Evolutionary conservation across 805 yeast genomes (phyloP).

Genomic region (Candida krabiensis): DNA sequence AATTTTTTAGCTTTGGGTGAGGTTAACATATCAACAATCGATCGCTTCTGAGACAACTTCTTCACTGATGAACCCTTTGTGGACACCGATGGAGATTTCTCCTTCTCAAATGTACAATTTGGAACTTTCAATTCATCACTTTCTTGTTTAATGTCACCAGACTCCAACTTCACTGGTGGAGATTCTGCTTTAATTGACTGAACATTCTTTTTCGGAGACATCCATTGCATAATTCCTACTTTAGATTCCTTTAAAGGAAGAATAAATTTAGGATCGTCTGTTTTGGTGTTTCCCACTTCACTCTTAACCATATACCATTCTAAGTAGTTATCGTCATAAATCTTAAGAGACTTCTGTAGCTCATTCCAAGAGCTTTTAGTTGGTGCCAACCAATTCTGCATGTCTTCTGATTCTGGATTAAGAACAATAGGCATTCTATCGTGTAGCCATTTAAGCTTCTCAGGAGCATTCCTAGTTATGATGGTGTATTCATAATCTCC

Average conservation of each 20-base stretch:
- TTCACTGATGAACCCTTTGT: not conserved
- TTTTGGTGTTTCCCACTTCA: constrained; percentile 63
- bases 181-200: constrained; percentile 1
- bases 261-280: constrained; percentile 44
- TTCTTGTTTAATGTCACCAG: not conserved
- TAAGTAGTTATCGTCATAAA: constrained; percentile 38
- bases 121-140: not conserved
- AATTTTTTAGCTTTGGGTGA: constrained; percentile 1
- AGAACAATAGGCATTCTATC: constrained; percentile 75
- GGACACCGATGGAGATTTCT: not conserved
- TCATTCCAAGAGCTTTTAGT: constrained; percentile 36
- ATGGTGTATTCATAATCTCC: constrained; percentile 58
- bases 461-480: constrained; percentile 70
- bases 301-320: constrained; percentile 55
- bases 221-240: constrained; percentile 4
- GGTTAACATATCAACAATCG: constrained; percentile 1
- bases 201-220: constrained; percentile 1
- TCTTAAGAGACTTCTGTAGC: constrained; percentile 41
- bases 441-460: constrained; percentile 67
- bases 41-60: not conserved
- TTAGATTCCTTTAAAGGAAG: constrained; percentile 14
- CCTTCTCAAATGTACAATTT: not conserved
- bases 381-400: constrained; percentile 65
- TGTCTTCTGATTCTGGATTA: constrained; percentile 54
- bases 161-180: not conserved